Conservation (phyloP, 345 rosid species). For the Capsella bursapastoris region DNA sequence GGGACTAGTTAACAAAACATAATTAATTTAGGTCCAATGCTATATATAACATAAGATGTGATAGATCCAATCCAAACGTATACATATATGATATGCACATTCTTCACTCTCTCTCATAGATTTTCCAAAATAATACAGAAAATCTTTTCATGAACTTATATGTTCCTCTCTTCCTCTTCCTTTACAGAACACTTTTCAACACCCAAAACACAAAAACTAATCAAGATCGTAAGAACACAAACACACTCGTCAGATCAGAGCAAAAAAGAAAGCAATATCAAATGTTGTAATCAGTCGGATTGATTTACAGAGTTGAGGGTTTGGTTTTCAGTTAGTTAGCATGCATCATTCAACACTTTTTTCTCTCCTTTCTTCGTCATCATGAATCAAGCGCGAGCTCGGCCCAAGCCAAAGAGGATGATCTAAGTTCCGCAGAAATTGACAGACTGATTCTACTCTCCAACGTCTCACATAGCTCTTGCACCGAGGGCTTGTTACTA, state of each 20-base stretch:
- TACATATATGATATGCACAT: neutral
- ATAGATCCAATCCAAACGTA: neutral
- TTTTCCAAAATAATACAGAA: slow-evolving; percentile 32
- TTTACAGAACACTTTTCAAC: slow-evolving; percentile 35
- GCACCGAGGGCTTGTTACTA: slow-evolving; percentile 58
- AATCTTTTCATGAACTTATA: slow-evolving; percentile 29
- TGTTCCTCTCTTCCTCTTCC: slow-evolving; percentile 33
- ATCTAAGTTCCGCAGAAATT: slow-evolving; percentile 68
- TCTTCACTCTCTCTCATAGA: slow-evolving; percentile 15
- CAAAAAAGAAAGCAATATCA: neutral
- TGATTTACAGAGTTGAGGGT: slow-evolving; percentile 43
- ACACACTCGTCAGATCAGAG: slow-evolving; percentile 37
- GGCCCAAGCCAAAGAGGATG: slow-evolving; percentile 96
- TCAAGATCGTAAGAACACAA: slow-evolving; percentile 26
- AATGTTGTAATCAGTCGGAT: slow-evolving; percentile 37
- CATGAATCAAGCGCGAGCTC: slow-evolving; percentile 87
- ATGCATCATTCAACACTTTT: slow-evolving; percentile 16
- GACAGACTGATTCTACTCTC: slow-evolving; percentile 81
- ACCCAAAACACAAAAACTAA: slow-evolving; percentile 31
- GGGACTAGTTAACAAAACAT: neutral
- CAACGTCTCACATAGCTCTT: slow-evolving; percentile 59
- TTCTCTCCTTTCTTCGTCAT: neutral
- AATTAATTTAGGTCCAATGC: neutral
- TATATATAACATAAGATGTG: neutral
- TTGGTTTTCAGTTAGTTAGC: slow-evolving; percentile 30